A percentile compares a stretch with the other conserved stretches of the same genome.
Evolutionary conservation across 2,329 filamentous ascomycete genomes (phyloP).

Genomic region (Colletotrichum chrysophilum): DNA sequence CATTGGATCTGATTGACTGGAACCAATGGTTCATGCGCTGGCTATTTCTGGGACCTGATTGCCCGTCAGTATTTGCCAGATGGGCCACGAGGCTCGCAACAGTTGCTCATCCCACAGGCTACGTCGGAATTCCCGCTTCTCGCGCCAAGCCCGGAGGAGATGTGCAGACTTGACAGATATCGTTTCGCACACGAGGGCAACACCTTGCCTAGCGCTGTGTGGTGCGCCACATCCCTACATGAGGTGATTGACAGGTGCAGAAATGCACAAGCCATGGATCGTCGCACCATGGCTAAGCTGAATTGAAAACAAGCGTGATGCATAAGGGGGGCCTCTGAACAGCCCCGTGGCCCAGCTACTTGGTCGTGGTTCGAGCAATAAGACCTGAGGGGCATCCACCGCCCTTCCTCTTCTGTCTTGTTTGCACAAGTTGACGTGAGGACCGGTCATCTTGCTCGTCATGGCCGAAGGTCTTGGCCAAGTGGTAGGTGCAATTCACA

Average conservation of each 20-base stretch:
- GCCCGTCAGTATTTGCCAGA: not conserved
- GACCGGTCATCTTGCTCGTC: not conserved
- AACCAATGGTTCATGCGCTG: not conserved
- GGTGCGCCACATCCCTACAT: not conserved
- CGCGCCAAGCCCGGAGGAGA: not conserved
- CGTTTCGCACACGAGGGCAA: not conserved
- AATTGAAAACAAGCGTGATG: not conserved
- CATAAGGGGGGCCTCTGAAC: not conserved
- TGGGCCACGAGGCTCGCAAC: not conserved
- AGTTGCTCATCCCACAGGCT: not conserved
- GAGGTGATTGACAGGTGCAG: not conserved
- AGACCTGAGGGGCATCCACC: constrained; percentile 7
- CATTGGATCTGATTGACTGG: not conserved
- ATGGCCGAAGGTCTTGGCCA: constrained; percentile 14
- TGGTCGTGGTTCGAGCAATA: not conserved
- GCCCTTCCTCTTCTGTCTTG: not conserved
- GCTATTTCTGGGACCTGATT: not conserved
- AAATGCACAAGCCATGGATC: not conserved
- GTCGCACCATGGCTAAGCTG: not conserved
- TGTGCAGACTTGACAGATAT: not conserved
- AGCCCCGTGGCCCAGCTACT: not conserved
- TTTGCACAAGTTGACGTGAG: not conserved
- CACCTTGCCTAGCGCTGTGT: not conserved
- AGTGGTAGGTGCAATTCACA: constrained; percentile 1
- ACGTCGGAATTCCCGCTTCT: not conserved